Base-by-base conservation (phyloP, 1,284 basidiomycete genomes). In the Leccinum pachyderme region DNA sequence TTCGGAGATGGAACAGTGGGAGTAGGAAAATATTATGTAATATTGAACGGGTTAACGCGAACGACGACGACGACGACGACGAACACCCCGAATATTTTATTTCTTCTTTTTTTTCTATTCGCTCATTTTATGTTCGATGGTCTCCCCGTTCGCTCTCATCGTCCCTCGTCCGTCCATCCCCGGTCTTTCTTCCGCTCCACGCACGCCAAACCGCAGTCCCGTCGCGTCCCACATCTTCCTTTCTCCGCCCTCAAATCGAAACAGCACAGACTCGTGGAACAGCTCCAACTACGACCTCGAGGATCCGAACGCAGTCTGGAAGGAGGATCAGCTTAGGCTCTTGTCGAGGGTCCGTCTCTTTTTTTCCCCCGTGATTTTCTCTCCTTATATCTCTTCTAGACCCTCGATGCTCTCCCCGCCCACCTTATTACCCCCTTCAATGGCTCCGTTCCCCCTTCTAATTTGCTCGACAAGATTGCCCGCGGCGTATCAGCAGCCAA, bases 361-460 rank as follows among this genome's bases (percentile, higher is more conserved):
- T 5, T 5, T 7, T 27, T 52, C 53, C 50, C 47, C 54, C 52
- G 9, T 49, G 53, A 35, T 48, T 53, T 33, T 27, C 18, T 49
- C 3, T 15, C 32, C 56, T 68, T 51, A 65, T 37, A 0, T 33
- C 8, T 11, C 12, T 47, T 25, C 28, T 4, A 63, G 89, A 89
- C 90, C 22, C 77, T 92, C 22, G 89, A 92, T 66, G 86, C 86
- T 44, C 81, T 91, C 57, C 89, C 89, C n/a, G 75, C 84, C 12
- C 87, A 91, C 64, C 78, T 91, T 25, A 76, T 89, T 67, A 92
- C 89, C 13, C 90, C 89, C 52, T 91, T 89, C 77, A 84, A 86
- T 60, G 89, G 90, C 28, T 78, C 83, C 45, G 80, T 91, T 15
- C 90, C 89, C 5, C 90, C 89, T 25, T 83, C 87, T 9, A 91